Base-by-base conservation (phyloP, 2,329 filamentous ascomycete species). In the Volutella citrinella region DNA sequence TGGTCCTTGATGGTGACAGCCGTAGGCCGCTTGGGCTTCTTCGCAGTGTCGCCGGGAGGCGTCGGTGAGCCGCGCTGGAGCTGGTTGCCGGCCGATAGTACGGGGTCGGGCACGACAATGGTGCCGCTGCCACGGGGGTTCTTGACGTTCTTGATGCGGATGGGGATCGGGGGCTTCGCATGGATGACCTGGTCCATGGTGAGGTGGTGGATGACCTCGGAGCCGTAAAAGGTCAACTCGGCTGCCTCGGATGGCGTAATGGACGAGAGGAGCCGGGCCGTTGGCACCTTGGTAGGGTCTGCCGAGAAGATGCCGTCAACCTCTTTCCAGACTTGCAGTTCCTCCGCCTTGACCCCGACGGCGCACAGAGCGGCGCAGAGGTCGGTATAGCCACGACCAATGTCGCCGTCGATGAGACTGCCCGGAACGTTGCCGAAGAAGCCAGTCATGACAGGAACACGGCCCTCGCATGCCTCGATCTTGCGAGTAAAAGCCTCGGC, bases 271-370 rank as follows among this genome's bases (percentile, higher is more conserved):
- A 98, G 72, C 28, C 84, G 76, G n/a, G 93, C 94, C 1, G 91
- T 97, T 4, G 91, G 90, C 19, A 95, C 88, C 65, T 94, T 95
- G 52, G 85, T 80, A 4, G 89, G 89, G 56, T 96, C 91, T 6
- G 74, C 74, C 3, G 76, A 82, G 64, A 95, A 93, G 57, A 97
- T 94, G 39, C 89, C 90, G 61, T 98, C 93, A 7, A 98, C 93
- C 60, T 98, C 93, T 68, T 98, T 98, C 93, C 93, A 97, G 45
- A 98, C 86, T 63, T 98, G 93, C 32, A 98, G 74, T 62, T 98
- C 93, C 34, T 83, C 70, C 1, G 93, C 93, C 51, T 79, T 72
- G n/a, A 94, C 69, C 5, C 89, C 91, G 9, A 98, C 91, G 2
- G 93, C 89, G 32, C 90, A 83, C 12, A 98, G 72, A 6, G 93